A percentile compares a stretch with the other conserved stretches of the same genome.
phyloP scores from a whole-genome alignment of 169 alveolate species.

The Plasmodium chabaudi region DNA sequence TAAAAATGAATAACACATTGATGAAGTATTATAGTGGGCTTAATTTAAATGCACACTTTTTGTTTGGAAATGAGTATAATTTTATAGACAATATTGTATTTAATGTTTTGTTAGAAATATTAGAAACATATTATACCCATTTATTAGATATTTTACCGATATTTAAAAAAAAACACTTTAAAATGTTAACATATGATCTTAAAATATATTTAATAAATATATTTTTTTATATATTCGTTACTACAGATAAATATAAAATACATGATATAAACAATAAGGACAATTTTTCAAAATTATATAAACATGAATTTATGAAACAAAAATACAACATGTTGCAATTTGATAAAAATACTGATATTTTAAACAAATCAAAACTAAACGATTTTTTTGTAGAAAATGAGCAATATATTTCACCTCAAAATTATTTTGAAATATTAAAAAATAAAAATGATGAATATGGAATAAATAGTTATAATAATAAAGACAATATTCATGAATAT shows the following conservation, averaged over 20 bases:
- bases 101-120: constrained; percentile 32
- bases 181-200: constrained; percentile 39
- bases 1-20: constrained; percentile 10
- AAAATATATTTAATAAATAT: constrained; percentile 65
- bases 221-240: constrained; percentile 49
- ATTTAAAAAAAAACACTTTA: constrained; percentile 45
- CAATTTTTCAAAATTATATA: constrained; percentile 13
- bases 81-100: constrained; percentile 40
- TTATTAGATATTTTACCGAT: constrained; percentile 47
- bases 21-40: constrained; percentile 11
- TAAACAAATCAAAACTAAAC: constrained; percentile 1
- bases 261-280: constrained; percentile 21
- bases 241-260: constrained; percentile 57
- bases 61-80: neutral
- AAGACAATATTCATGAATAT: neutral
- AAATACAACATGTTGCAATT: constrained; percentile 9
- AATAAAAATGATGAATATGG: neutral
- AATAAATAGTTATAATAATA: neutral
- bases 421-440: constrained; percentile 35
- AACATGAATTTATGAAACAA: neutral
- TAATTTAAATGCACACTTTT: constrained; percentile 9
- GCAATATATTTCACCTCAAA: constrained; percentile 5
- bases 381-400: constrained; percentile 9
- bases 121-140: constrained; percentile 36
- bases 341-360: constrained; percentile 8